Base-by-base conservation (phyloP, 2,329 filamentous ascomycete genomes). In the Dactylellina leptospora region DNA sequence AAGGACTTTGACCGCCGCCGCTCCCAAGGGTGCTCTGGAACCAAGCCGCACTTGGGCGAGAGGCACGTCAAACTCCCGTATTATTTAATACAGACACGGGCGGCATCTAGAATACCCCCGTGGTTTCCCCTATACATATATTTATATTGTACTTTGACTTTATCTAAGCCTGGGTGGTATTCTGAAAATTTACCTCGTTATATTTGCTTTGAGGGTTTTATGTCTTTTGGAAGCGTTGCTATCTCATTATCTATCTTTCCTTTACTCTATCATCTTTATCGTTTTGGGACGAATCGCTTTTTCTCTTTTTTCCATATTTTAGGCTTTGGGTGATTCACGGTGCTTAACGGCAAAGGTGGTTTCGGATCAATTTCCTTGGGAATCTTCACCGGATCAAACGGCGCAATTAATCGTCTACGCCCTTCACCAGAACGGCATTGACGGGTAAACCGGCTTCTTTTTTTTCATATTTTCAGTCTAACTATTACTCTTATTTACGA, bases 311-410 rank as follows among this genome's bases (percentile, higher is more conserved):
- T 45, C 51, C 44, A 20, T 13, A 33, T 62, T 70, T 71, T 71
- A 71, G 66, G 66, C 59, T 71, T 58, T 71, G 50, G 66, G 66
- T 55, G 63, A 62, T 62, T 71, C 66, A 56, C 58, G 66, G 66
- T 63, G 58, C 66, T 64, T 58, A 56, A 50, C 58, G 66, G 66
- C 66, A 71, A 71, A 63, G 66, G 66, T 71, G 58, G 66, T 59
- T 71, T 58, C 64, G 56, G 58, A 63, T 58, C 61, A 58, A 51
- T 40, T 71, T 63, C 66, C 58, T 63, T 63, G 66, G 66, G 58
- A 62, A 63, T 63, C 44, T 71, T 63, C 63, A 71, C 66, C 66
- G 59, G 66, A 71, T 70, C 50, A 59, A 56, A 71, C 45, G 66
- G 66, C 58, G 66, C 66, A 70, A 69, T n/a, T 51, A 63, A 62